Evolutionary conservation across 257 asterid genomes (phyloP).

Genomic region (Cruciata laevipes): DNA sequence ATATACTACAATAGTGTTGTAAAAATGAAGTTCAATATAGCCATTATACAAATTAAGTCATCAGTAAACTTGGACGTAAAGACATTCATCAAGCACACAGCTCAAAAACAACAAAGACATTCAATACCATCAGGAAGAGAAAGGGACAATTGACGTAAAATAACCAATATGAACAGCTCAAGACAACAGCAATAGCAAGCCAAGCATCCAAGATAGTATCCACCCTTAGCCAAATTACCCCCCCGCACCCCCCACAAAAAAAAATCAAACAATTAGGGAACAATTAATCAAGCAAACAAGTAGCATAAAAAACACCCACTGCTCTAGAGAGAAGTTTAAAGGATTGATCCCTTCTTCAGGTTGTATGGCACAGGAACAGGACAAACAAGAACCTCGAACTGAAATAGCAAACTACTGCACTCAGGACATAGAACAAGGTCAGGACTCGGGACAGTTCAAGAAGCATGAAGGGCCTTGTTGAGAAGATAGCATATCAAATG

Average conservation of each 20-base stretch:
- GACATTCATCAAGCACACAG: not conserved
- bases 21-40: too few species aligned
- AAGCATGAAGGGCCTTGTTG: conserved; percentile 18
- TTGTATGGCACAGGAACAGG: conserved; percentile 5
- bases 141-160: not conserved
- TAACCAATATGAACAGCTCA: too few species aligned
- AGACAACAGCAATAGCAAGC: not conserved
- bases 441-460: conserved; percentile 2
- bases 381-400: conserved; percentile 11
- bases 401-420: conserved; percentile 10
- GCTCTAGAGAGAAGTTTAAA: not conserved
- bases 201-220: too few species aligned
- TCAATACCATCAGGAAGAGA: not conserved
- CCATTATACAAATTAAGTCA: too few species aligned
- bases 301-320: not conserved
- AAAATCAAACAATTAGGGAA: not conserved
- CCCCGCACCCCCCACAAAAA: too few species aligned
- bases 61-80: too few species aligned
- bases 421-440: not conserved
- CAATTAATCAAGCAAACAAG: not conserved
- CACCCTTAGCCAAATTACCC: too few species aligned
- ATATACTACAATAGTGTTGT: too few species aligned
- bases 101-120: not conserved
- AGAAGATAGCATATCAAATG: conserved; percentile 20
- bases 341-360: conserved; percentile 9